Evolutionary conservation across 1,139 yeast genomes (phyloP).

Genomic region (Nakaseomyces nivariensis): DNA sequence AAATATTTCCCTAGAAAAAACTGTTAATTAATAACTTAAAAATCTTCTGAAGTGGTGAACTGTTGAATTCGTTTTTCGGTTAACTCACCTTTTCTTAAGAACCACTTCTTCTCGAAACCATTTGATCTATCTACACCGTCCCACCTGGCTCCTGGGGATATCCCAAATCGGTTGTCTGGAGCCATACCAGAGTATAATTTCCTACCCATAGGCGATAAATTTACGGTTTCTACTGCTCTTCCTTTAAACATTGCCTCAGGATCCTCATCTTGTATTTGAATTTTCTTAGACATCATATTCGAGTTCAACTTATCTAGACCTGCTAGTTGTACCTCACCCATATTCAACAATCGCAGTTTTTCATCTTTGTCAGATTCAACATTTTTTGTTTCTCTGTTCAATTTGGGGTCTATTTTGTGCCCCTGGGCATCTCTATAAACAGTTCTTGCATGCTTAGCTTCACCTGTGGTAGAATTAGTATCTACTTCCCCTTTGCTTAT

Average conservation of each 20-base stretch:
- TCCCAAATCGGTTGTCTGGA: slow-evolving; percentile 64
- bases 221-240: slow-evolving; percentile 4
- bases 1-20: too few species aligned
- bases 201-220: slow-evolving; percentile 34
- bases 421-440: slow-evolving; percentile 51
- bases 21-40: neutral
- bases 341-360: slow-evolving; percentile 31
- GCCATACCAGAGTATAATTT: slow-evolving; percentile 40
- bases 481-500: neutral
- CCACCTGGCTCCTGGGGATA: slow-evolving; percentile 79
- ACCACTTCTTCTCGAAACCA: slow-evolving; percentile 71
- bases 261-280: slow-evolving; percentile 35
- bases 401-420: slow-evolving; percentile 30
- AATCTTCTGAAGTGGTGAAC: slow-evolving; percentile 1
- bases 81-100: slow-evolving; percentile 43
- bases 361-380: slow-evolving; percentile 16
- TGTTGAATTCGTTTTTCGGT: neutral
- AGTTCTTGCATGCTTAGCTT: too few species aligned
- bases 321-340: slow-evolving; percentile 37
- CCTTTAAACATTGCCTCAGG: slow-evolving; percentile 46
- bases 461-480: neutral
- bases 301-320: neutral
- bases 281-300: neutral
- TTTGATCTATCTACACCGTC: slow-evolving; percentile 88
- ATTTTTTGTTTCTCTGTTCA: too few species aligned